Evolutionary conservation across 352 stramenopile species (phyloP).

Genomic region (Phytophthora pistaciae): DNA sequence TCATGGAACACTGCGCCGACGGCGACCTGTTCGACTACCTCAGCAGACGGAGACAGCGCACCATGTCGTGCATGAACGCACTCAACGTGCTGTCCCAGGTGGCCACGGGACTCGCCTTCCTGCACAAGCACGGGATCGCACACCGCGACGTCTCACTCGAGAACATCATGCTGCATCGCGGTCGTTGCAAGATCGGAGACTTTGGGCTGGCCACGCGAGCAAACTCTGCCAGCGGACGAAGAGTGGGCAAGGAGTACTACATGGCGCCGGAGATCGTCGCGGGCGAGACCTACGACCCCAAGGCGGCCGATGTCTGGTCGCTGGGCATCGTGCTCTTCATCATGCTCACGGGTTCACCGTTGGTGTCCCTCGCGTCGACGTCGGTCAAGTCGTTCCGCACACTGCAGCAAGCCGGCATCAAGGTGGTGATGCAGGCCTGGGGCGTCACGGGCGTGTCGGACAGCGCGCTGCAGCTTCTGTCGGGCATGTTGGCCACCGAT

Average conservation of each 20-base stretch:
- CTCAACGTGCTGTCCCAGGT: constrained; percentile 46
- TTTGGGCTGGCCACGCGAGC: constrained; percentile 52
- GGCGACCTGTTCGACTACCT: constrained; percentile 51
- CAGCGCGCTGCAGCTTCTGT: constrained; percentile 30
- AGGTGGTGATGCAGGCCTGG: constrained; percentile 39
- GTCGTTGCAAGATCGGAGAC: constrained; percentile 54
- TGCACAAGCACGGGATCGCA: constrained; percentile 42
- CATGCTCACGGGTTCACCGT: constrained; percentile 66
- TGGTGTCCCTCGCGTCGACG: constrained; percentile 42
- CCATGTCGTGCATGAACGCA: constrained; percentile 33
- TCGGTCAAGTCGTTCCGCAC: constrained; percentile 40
- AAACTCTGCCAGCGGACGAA: constrained; percentile 12
- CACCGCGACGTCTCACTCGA: constrained; percentile 56
- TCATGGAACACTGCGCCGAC: constrained; percentile 51
- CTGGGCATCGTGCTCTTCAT: constrained; percentile 87
- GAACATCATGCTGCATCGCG: constrained; percentile 50
- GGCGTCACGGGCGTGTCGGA: constrained; percentile 33
- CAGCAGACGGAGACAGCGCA: constrained; percentile 23
- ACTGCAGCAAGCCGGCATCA: constrained; percentile 38
- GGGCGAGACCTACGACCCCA: constrained; percentile 49
- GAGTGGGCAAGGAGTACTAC: constrained; percentile 63
- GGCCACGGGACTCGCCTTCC: constrained; percentile 34
- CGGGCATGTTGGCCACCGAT: constrained; percentile 38
- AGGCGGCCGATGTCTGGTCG: constrained; percentile 81
- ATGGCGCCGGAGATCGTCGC: constrained; percentile 61